Base-by-base conservation (phyloP, 495 filamentous ascomycete species). In the Penicillium cataractarum region DNA sequence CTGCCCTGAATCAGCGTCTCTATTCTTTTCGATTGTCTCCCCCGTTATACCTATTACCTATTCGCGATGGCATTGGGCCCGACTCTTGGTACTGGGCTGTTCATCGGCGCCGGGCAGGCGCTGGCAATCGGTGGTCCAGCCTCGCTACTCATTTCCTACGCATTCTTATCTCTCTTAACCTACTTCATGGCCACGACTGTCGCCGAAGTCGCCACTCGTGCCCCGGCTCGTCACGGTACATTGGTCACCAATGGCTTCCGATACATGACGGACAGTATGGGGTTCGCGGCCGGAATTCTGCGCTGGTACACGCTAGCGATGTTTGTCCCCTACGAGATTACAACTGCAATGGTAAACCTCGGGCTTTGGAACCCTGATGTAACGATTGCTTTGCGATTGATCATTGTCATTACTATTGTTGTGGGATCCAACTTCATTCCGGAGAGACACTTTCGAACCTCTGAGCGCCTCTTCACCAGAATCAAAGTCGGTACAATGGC, bases 321-420 rank as follows among this genome's bases (percentile, higher is more conserved):
- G 68, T 77, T 91, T 55, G 87, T 92, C 4, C 77, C 78, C 4
- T 81, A 78, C 58, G 93, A 97, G 73, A 89, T 95, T 49, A 89
- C 94, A 39, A 87, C 91, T 3, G 92, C 91, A 24, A 89, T 92
- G 61, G 87, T 97, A 58, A 96, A 91, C 29, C 87, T 96, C 55
- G 80, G 87, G 19, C 89, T 89, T 71, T 97, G 92, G 93, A 83
- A 89, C 39, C 71, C 77, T 5, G 39, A 76, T 7, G 55, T 88
- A 27, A 83, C 82, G 29, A 83, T 89, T 55, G 86, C 87, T 32
- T 82, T 90, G 22, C 94, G 89, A 73, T 83, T 96, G 51, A 82
- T 84, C 13, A 75, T 94, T 57, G 90, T 94, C 73, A 84, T 88
- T n/a, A 17, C 82, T 6, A 66, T 87, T 26, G 89, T 95, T 55